phyloP scores from a whole-genome alignment of 1,139 yeast genomes.

The Oligophagozyma castellii region DNA sequence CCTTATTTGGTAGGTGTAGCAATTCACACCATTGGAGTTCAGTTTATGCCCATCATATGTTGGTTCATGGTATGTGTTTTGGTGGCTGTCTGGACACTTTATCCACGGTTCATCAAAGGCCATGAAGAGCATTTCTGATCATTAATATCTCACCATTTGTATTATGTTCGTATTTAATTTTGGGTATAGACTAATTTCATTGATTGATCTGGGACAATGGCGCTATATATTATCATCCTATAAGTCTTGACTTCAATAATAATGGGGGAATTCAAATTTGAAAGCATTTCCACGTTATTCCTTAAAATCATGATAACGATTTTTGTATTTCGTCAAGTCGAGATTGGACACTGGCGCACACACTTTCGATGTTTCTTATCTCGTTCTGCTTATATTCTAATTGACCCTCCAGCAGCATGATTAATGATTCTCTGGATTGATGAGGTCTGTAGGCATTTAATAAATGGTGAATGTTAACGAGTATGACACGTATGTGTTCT shows the following conservation, averaged over 20 bases:
- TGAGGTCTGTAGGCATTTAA: constrained; percentile 81
- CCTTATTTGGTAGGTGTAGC: constrained; percentile 50
- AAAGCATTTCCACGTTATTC: too few relatives aligned
- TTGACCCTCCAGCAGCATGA: constrained; percentile 53
- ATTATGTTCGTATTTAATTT: too few relatives aligned
- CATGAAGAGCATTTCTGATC: constrained; percentile 9
- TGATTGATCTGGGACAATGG: too few relatives aligned
- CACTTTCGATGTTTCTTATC: constrained; percentile 36
- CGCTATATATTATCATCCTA: too few relatives aligned
- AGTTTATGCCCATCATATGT: constrained; percentile 20
- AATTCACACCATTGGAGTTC: constrained; percentile 19
- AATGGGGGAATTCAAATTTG: too few relatives aligned
- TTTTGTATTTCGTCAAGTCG: constrained; percentile 26
- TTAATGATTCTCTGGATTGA: constrained; percentile 71
- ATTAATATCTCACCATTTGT: too few relatives aligned
- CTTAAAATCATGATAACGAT: too few relatives aligned
- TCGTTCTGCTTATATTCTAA: constrained; percentile 40
- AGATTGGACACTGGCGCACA: constrained; percentile 32
- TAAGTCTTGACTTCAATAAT: too few relatives aligned
- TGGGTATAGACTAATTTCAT: too few relatives aligned
- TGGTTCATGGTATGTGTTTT: constrained; percentile 18
- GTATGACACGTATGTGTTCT: constrained; percentile 57
- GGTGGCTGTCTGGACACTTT: constrained; percentile 22
- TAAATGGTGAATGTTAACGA: constrained; percentile 73
- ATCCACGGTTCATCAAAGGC: constrained; percentile 20